Evolutionary conservation across 1,284 basidiomycete species (phyloP).

Genomic region (Cryptococcus wingfieldii): DNA sequence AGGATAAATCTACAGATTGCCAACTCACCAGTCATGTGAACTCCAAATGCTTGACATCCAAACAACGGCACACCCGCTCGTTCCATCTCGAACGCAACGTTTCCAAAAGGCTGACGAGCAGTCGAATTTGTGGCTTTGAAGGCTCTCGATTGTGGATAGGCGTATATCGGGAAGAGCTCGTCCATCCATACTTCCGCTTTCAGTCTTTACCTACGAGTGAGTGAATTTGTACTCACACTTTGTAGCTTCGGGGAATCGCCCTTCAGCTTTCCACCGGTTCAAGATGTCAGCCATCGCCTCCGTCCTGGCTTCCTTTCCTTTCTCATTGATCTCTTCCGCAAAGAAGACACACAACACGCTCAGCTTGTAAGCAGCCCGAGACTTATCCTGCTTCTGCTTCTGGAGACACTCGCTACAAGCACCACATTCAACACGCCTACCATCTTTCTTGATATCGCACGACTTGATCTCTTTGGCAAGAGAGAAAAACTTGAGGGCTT

Average conservation of each 20-base stretch:
- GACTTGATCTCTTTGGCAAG: neutral
- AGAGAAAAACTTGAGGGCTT: slow-evolving; percentile 1
- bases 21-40: slow-evolving; percentile 32
- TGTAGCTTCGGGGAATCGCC: slow-evolving; percentile 38
- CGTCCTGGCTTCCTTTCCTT: slow-evolving; percentile 5
- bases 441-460: neutral
- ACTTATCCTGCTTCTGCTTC: neutral
- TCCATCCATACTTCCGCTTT: slow-evolving; percentile 66
- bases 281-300: slow-evolving; percentile 31
- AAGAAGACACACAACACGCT: slow-evolving; percentile 5
- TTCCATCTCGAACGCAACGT: slow-evolving; percentile 75
- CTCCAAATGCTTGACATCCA: slow-evolving; percentile 72
- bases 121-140: slow-evolving; percentile 50
- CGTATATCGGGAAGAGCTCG: slow-evolving; percentile 76
- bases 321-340: slow-evolving; percentile 3
- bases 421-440: neutral
- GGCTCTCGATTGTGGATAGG: slow-evolving; percentile 52
- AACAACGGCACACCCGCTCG: slow-evolving; percentile 70
- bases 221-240: slow-evolving; percentile 28
- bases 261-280: slow-evolving; percentile 35
- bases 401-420: neutral
- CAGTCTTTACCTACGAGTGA: neutral
- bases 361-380: neutral
- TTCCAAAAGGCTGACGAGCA: slow-evolving; percentile 39
- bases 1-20: neutral